These are phyloP conservation scores for Suillus subalutaceus DNA, from an alignment of 768 basidiomycete genomes.

Conservation along the genomic window DNA sequence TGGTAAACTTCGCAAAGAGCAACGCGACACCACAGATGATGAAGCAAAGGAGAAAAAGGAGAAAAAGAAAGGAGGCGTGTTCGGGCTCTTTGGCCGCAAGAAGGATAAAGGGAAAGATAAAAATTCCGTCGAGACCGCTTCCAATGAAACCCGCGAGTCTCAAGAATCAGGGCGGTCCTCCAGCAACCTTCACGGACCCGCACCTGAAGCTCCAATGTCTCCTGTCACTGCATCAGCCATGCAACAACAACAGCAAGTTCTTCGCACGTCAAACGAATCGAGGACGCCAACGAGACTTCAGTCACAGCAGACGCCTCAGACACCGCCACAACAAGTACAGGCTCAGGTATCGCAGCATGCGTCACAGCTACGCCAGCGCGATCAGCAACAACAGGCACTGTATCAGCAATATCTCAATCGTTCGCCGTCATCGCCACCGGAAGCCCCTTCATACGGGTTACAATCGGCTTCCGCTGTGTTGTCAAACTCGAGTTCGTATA, in stretches of 20 bases:
- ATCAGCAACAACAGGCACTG: conserved; percentile 84
- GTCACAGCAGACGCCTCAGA: conserved; percentile 30
- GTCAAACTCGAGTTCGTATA: conserved; percentile 43
- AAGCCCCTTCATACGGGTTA: conserved; percentile 73
- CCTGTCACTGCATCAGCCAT: conserved; percentile 56
- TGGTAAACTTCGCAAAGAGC: conserved; percentile 49
- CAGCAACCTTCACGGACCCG: conserved; percentile 37
- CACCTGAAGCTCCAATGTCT: conserved; percentile 41
- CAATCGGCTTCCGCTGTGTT: conserved; percentile 75
- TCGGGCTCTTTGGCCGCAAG: conserved; percentile 76
- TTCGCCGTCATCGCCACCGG: conserved; percentile 79
- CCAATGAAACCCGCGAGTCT: conserved; percentile 52
- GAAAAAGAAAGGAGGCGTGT: conserved; percentile 71
- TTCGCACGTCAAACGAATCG: conserved; percentile 23
- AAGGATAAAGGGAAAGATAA: conserved; percentile 78
- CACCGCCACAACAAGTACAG: conserved; percentile 29
- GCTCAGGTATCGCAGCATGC: conserved; percentile 62
- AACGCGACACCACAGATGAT: conserved; percentile 41
- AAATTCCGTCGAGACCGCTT: conserved; percentile 54
- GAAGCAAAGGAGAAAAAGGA: conserved; percentile 56
- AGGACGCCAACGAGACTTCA: conserved; percentile 25
- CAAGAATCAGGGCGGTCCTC: conserved; percentile 67
- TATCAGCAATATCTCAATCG: conserved; percentile 90
- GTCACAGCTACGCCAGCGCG: conserved; percentile 77
- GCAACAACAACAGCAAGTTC: conserved; percentile 58